phyloP scores from a whole-genome alignment of 2,329 filamentous ascomycete species.

The Monosporascus sp. region DNA sequence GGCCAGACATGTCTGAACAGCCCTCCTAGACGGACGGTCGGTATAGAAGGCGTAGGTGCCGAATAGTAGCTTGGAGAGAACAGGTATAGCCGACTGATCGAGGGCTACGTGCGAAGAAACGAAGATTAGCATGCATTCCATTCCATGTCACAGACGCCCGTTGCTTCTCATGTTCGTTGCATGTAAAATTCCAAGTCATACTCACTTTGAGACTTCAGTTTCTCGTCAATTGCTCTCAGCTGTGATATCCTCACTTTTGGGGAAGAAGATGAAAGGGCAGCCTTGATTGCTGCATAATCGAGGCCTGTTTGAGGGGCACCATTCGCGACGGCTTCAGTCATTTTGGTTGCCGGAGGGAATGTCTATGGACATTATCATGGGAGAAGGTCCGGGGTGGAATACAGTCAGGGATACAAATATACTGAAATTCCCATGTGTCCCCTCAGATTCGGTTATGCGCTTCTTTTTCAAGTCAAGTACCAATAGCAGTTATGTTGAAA shows the following conservation, averaged over 20 bases:
- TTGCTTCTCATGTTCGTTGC: too few species aligned
- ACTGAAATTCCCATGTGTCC: too few species aligned
- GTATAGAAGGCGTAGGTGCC: slow-evolving; percentile 81
- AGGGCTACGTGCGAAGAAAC: slow-evolving; percentile 32
- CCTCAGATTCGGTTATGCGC: too few species aligned
- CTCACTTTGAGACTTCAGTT: slow-evolving; percentile 50
- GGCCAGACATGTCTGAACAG: slow-evolving; percentile 74
- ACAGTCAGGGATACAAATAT: too few species aligned
- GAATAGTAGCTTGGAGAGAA: slow-evolving; percentile 70
- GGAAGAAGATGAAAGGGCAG: slow-evolving; percentile 57
- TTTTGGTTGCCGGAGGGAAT: slow-evolving; percentile 34
- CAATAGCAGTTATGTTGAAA: background rate
- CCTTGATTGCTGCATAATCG: slow-evolving; percentile 45
- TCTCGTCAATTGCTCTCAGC: slow-evolving; percentile 52
- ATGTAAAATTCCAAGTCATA: slow-evolving; percentile 3
- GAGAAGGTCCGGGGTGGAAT: slow-evolving; percentile 11
- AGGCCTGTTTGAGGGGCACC: slow-evolving; percentile 35
- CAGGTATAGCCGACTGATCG: slow-evolving; percentile 43
- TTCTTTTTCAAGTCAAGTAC: background rate
- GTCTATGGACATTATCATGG: slow-evolving; percentile 30
- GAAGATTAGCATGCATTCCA: slow-evolving; percentile 2
- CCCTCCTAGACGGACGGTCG: slow-evolving; percentile 77
- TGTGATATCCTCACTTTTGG: slow-evolving; percentile 50
- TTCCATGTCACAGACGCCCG: slow-evolving; percentile 3
- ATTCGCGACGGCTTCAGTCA: slow-evolving; percentile 45